These are phyloP conservation scores for Pythium aphanidermatum DNA, from an alignment of 352 stramenopile species.

Conservation along the genomic window DNA sequence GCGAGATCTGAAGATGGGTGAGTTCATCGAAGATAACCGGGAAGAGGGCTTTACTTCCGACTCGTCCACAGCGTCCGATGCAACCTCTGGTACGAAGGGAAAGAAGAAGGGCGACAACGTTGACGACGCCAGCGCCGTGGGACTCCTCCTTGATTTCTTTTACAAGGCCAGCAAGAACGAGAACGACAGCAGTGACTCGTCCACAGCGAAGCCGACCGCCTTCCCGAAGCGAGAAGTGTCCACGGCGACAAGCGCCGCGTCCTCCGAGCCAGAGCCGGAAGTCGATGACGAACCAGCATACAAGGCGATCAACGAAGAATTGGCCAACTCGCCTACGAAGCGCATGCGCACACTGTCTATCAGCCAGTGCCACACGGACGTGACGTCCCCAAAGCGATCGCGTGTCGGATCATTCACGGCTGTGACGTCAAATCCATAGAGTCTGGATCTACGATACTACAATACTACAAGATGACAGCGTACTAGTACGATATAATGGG, in stretches of 20 bases:
- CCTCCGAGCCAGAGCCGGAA: constrained; percentile 24
- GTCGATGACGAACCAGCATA: constrained; percentile 17
- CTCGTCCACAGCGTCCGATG: constrained; percentile 23
- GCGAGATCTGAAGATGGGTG: constrained; percentile 9
- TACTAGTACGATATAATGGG: too few species aligned
- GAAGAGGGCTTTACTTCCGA: constrained; percentile 26
- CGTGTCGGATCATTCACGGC: constrained; percentile 53
- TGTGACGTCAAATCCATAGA: constrained; percentile 15
- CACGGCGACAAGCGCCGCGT: constrained; percentile 11
- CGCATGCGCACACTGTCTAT: constrained; percentile 69
- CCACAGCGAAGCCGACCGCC: background rate
- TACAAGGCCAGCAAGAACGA: constrained; percentile 72
- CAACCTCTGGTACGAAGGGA: constrained; percentile 6
- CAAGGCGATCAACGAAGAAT: constrained; percentile 29
- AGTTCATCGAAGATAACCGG: constrained; percentile 20
- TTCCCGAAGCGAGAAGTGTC: constrained; percentile 3
- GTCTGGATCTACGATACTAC: too few species aligned
- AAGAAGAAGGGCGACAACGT: constrained; percentile 27
- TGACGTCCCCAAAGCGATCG: constrained; percentile 51
- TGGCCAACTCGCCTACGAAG: constrained; percentile 64
- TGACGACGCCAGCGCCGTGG: constrained; percentile 63
- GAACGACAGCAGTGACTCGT: constrained; percentile 4
- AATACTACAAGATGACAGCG: too few species aligned
- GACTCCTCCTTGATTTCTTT: constrained; percentile 70
- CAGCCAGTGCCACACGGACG: constrained; percentile 42